Base-by-base conservation (phyloP, 106 monocot species). In the Hemerocallis citrina region DNA sequence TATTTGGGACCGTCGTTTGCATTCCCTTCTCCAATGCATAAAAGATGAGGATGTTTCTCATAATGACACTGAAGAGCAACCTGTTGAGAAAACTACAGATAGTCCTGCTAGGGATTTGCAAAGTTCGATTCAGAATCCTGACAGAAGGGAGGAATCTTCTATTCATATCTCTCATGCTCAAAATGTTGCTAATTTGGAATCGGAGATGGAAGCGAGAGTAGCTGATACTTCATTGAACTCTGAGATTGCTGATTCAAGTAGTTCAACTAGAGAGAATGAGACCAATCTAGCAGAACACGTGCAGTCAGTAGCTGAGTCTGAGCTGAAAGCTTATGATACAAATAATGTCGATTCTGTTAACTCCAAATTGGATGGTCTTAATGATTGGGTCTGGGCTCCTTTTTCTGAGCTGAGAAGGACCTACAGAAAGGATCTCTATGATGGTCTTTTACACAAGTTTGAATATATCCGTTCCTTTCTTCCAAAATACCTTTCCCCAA, bases 1-100 rank as follows among this genome's bases (percentile, higher is more conserved):
- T 60, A 68, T 88, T 35, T 93, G 92, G 92, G 92, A 93, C 46
- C 63, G 39, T 16, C 87, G 92, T 39, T 63, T 93, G 34, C 65
- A 77, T 69, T 76, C 63, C 50, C 75, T 88, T 69, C 45, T 76
- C 27, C 62, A 47, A 36, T 50, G 24, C 38, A 44, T 24, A 47
- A 66, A 46, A 57, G 41, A 52, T 24, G 33, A 33, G 34, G 52
- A 70, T 57, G 36, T 21, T 49, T 52, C 34, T 58, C 14, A 0
- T 31, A 65, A 56, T 72, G 51, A 28, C 49, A 48, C 22, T 9
- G 28, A 36, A 20, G 45, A 72, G 47, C 51, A 47, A 36, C 31
- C 5, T 40, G 43, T 35, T 41, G 65, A 67, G 34, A 42, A 20
- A 34, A 61, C 51, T 51, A 23, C 31, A 11, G 55, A 62, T 44